A percentile compares a stretch with the other conserved stretches of the same genome.
Conservation (phyloP, 2,329 filamentous ascomycete genomes). For the Penicillium glabrum region DNA sequence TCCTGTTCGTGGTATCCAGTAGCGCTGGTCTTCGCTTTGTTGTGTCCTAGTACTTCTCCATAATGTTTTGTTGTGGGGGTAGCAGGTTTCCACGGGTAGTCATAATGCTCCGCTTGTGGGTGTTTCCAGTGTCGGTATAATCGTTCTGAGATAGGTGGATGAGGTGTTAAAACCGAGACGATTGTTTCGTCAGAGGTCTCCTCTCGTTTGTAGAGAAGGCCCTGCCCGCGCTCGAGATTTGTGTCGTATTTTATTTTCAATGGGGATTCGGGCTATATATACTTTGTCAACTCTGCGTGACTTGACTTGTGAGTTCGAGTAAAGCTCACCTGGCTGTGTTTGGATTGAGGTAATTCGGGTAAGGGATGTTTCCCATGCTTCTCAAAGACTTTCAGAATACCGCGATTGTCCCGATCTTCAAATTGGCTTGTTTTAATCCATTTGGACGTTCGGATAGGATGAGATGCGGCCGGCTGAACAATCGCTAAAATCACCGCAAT, state of each 20-base stretch:
- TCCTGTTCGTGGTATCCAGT: background rate
- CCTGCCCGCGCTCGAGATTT: background rate
- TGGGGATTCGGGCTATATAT: background rate
- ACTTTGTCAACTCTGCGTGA: background rate
- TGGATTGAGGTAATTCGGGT: constrained; percentile 1
- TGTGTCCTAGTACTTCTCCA: background rate
- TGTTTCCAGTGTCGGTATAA: background rate
- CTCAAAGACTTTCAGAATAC: constrained; percentile 7
- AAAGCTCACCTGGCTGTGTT: constrained; percentile 6
- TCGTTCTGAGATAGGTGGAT: background rate
- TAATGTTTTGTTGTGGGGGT: background rate
- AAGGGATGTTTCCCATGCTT: background rate
- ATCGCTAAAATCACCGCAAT: constrained; percentile 10
- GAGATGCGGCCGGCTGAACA: constrained; percentile 5
- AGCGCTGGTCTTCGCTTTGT: background rate
- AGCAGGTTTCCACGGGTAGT: background rate
- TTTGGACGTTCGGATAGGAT: constrained; percentile 14
- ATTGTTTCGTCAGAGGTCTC: constrained; percentile 2
- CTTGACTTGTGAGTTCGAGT: background rate
- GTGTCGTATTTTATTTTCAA: background rate
- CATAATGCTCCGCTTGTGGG: background rate
- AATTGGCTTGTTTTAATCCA: constrained; percentile 8
- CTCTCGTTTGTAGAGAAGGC: constrained; percentile 3
- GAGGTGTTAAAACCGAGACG: constrained; percentile 14
- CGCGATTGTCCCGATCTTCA: background rate